Conservation (phyloP, 2,329 filamentous ascomycete species). For the Xylariaceae sp. region DNA sequence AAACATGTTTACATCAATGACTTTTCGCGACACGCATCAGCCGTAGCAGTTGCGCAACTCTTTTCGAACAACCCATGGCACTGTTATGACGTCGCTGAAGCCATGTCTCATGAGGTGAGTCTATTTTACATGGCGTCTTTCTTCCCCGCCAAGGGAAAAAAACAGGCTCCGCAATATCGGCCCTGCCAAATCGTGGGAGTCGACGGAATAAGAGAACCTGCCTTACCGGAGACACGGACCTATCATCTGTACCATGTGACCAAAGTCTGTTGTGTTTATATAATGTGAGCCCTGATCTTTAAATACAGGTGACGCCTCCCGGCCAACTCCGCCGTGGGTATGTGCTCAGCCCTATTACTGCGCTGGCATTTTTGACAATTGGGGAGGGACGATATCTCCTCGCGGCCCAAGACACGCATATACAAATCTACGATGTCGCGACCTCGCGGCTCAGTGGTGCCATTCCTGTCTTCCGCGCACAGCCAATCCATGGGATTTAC, state of each 20-base stretch:
- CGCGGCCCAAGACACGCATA: conserved; percentile 56
- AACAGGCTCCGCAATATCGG: conserved; percentile 7
- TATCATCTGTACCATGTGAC: neutral
- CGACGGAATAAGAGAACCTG: neutral
- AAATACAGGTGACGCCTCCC: conserved; percentile 17
- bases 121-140: neutral
- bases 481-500: conserved; percentile 71
- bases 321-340: conserved; percentile 34
- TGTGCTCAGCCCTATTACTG: conserved; percentile 55
- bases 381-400: conserved; percentile 42
- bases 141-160: neutral
- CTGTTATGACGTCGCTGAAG: conserved; percentile 9
- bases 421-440: conserved; percentile 49
- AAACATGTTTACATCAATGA: neutral
- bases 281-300: no score
- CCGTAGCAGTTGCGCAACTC: neutral
- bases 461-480: conserved; percentile 57
- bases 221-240: neutral
- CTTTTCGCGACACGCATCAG: neutral
- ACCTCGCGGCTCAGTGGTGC: conserved; percentile 38
- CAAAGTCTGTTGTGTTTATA: no score
- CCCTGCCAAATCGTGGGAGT: conserved; percentile 8
- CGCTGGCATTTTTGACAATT: conserved; percentile 49
- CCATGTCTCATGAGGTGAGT: conserved; percentile 29
- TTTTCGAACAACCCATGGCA: conserved; percentile 9